These are phyloP conservation scores for Phaffomyces thermotolerans DNA, from an alignment of 805 yeast genomes.

Conservation along the genomic window DNA sequence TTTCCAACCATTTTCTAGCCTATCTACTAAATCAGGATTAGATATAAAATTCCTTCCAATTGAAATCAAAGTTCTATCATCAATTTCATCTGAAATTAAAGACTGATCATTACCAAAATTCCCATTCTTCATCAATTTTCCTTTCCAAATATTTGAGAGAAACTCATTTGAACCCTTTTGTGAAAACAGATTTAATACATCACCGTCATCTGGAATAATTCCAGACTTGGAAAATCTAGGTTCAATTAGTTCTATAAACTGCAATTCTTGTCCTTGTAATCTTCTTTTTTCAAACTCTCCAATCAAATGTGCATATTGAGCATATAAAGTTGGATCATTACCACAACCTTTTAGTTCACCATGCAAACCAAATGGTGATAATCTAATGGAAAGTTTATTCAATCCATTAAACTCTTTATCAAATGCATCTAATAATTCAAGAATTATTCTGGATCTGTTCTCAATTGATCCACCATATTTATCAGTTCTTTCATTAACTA, in stretches of 20 bases:
- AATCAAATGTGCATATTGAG: conserved; percentile 35
- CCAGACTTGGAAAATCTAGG: conserved; percentile 25
- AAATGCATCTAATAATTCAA: conserved; percentile 28
- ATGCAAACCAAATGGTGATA: conserved; percentile 31
- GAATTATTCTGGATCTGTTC: conserved; percentile 37
- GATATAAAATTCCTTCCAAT: conserved; percentile 30
- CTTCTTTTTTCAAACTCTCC: conserved; percentile 35
- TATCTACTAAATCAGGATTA: conserved; percentile 32
- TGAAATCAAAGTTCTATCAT: conserved; percentile 6
- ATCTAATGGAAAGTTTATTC: conserved; percentile 21
- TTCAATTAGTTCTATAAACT: conserved; percentile 38
- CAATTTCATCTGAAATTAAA: conserved; percentile 35
- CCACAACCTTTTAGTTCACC: conserved; percentile 23
- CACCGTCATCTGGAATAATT: not conserved
- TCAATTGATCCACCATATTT: conserved; percentile 27
- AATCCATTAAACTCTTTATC: conserved; percentile 2
- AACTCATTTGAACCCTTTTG: conserved; percentile 6
- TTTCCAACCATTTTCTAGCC: conserved; percentile 26
- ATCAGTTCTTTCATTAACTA: no score
- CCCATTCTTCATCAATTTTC: conserved; percentile 26
- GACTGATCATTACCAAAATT: conserved; percentile 6
- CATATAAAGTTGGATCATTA: conserved; percentile 24
- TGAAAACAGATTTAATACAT: not conserved
- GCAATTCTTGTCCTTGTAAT: conserved; percentile 29
- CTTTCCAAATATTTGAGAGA: conserved; percentile 17